Conservation (phyloP, 345 rosid species). For the Microthlaspi erraticum region DNA sequence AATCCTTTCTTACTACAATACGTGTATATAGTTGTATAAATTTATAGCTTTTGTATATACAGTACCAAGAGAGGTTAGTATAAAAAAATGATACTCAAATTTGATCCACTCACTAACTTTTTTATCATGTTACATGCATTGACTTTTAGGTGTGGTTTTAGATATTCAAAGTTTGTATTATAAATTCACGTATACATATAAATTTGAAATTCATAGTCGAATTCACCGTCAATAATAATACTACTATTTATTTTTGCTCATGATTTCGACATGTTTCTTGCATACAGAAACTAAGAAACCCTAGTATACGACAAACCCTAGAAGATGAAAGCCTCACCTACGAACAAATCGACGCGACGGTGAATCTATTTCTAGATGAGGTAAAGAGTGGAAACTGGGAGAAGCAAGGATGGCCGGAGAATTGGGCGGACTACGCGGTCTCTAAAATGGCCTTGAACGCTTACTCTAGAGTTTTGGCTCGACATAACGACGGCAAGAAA, state of each 20-base stretch:
- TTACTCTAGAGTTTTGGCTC: slow-evolving; percentile 68
- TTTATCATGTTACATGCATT: too few relatives aligned
- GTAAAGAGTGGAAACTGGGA: slow-evolving; percentile 73
- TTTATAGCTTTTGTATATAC: too few relatives aligned
- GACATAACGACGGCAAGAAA: slow-evolving; percentile 36
- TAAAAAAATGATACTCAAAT: too few relatives aligned
- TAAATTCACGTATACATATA: too few relatives aligned
- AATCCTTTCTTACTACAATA: too few relatives aligned
- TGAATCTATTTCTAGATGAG: slow-evolving; percentile 50
- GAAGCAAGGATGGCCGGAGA: slow-evolving; percentile 74
- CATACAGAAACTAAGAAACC: slow-evolving; percentile 76
- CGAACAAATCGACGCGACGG: slow-evolving; percentile 57
- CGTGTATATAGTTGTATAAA: too few relatives aligned
- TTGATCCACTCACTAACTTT: neutral
- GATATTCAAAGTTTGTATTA: too few relatives aligned
- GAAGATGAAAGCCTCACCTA: slow-evolving; percentile 49
- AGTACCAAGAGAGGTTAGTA: too few relatives aligned
- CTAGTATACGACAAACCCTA: slow-evolving; percentile 49
- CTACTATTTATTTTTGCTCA: neutral
- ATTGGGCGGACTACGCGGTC: slow-evolving; percentile 86
- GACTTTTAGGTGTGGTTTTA: too few relatives aligned
- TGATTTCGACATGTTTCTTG: slow-evolving; percentile 4
- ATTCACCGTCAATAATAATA: too few relatives aligned
- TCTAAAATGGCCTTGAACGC: slow-evolving; percentile 89
- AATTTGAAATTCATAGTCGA: too few relatives aligned